Percentiles rank a stretch among this genome's conserved stretches.
These are phyloP conservation scores for Arthroderma sp. DNA, from an alignment of 2,329 filamentous ascomycete species.

Conservation along the genomic window DNA sequence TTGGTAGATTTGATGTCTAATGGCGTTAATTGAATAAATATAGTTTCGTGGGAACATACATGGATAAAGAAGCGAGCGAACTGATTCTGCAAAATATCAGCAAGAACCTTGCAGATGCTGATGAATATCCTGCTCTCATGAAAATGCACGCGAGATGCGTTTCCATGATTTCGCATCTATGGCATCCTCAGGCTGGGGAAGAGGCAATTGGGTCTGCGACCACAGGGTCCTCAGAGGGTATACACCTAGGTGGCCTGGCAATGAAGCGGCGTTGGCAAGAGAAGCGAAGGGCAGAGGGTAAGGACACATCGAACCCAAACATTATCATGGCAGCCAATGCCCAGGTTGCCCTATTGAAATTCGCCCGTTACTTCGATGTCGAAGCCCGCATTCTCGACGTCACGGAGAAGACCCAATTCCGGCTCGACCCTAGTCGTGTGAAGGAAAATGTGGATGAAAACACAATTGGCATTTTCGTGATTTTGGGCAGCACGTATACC, in stretches of 20 bases:
- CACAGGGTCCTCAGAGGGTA: conserved; percentile 58
- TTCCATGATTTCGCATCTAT: conserved; percentile 54
- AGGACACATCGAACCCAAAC: conserved; percentile 52
- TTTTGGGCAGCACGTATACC: conserved; percentile 59
- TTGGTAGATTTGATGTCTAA: too few relatives aligned
- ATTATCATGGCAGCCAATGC: conserved; percentile 64
- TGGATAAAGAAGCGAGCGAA: conserved; percentile 52
- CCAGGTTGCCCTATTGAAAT: conserved; percentile 61
- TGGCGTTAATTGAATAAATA: not conserved
- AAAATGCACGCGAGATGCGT: conserved; percentile 54
- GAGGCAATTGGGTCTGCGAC: conserved; percentile 56
- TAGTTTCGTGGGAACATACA: conserved; percentile 58
- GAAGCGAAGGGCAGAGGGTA: conserved; percentile 44
- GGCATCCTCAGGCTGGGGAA: conserved; percentile 48
- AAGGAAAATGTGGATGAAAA: conserved; percentile 60
- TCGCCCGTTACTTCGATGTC: conserved; percentile 61
- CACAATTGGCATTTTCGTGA: conserved; percentile 63
- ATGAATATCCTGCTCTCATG: conserved; percentile 48
- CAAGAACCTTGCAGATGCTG: conserved; percentile 61
- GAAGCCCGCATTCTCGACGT: conserved; percentile 53
- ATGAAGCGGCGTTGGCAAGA: conserved; percentile 68
- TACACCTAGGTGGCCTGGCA: conserved; percentile 55
- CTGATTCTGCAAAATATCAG: conserved; percentile 55
- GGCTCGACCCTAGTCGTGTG: conserved; percentile 51
- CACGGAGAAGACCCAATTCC: conserved; percentile 45